Evolutionary conservation across 1,284 basidiomycete genomes (phyloP).

Genomic region (Ustilago lituana): DNA sequence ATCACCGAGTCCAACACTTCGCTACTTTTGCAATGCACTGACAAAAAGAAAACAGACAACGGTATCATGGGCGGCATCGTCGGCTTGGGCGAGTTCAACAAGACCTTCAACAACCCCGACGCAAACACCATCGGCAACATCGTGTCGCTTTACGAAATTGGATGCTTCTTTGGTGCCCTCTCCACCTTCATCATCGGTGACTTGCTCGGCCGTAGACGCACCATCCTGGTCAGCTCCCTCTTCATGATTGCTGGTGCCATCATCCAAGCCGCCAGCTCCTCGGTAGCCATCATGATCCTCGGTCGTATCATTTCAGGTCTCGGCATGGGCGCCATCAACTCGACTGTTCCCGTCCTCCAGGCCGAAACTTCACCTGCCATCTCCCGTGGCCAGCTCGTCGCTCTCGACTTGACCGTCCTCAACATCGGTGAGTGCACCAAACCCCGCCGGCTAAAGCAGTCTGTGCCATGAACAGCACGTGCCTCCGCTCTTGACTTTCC

Average conservation of each 20-base stretch:
- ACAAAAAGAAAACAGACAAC: constrained; percentile 18
- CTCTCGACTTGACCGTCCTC: constrained; percentile 77
- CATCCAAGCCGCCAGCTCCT: constrained; percentile 72
- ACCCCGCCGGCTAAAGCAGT: too few relatives aligned
- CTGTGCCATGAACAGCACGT: too few relatives aligned
- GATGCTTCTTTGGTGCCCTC: constrained; percentile 44
- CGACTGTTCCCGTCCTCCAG: constrained; percentile 74
- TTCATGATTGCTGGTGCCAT: constrained; percentile 77
- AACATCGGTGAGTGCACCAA: constrained; percentile 70
- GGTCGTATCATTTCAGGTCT: constrained; percentile 75
- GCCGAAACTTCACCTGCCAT: constrained; percentile 75
- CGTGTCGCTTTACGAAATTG: constrained; percentile 49
- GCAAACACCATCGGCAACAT: constrained; percentile 50
- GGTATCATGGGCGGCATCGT: constrained; percentile 41
- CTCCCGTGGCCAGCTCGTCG: constrained; percentile 75
- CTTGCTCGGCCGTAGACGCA: constrained; percentile 32
- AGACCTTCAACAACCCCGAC: constrained; percentile 46
- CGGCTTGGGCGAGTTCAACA: constrained; percentile 21
- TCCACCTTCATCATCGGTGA: constrained; percentile 43
- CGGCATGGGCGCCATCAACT: constrained; percentile 76
- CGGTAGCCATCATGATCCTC: constrained; percentile 73
- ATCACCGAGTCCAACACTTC: too few relatives aligned
- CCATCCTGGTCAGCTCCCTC: constrained; percentile 52
- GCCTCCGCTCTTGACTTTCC: too few relatives aligned
- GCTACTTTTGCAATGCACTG: too few relatives aligned